These are phyloP conservation scores for Epichloe uncinata DNA, from an alignment of 2,329 filamentous ascomycete species.

Conservation along the genomic window DNA sequence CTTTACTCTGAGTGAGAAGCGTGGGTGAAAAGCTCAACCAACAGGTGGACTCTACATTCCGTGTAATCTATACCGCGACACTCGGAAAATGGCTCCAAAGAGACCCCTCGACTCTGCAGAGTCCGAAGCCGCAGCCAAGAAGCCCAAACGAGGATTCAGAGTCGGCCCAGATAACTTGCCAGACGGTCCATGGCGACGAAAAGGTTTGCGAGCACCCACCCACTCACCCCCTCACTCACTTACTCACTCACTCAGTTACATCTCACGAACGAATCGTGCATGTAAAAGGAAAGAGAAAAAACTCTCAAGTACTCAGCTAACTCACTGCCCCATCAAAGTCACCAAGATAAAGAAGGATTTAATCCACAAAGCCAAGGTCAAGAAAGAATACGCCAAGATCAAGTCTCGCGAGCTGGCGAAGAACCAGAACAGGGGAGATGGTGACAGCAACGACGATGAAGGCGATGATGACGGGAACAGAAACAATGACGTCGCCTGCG, in stretches of 20 bases:
- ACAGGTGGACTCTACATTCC: background rate
- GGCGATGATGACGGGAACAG: constrained; percentile 5
- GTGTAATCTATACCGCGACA: background rate
- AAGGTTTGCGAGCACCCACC: constrained; percentile 30
- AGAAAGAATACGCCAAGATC: constrained; percentile 83
- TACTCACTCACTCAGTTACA: background rate
- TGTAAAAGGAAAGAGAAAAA: background rate
- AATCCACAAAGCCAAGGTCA: constrained; percentile 86
- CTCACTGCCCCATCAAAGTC: constrained; percentile 26
- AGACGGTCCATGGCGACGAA: constrained; percentile 76
- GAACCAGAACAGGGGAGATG: constrained; percentile 10
- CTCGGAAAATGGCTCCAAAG: constrained; percentile 19
- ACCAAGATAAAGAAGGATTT: constrained; percentile 81
- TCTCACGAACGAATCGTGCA: background rate
- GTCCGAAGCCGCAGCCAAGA: constrained; percentile 30
- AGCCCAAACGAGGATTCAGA: constrained; percentile 58
- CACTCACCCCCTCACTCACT: no score
- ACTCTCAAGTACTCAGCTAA: background rate
- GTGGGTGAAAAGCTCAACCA: no score
- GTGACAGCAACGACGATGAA: constrained; percentile 8
- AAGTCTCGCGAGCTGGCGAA: constrained; percentile 38
- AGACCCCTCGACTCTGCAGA: constrained; percentile 16
- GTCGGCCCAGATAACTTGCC: constrained; percentile 85
- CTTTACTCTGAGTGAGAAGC: background rate
- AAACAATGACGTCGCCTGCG: constrained; percentile 7